A percentile compares a stretch with the other conserved stretches of the same genome.
phyloP scores from a whole-genome alignment of 805 yeast genomes.

The Yarrowia sp. region DNA sequence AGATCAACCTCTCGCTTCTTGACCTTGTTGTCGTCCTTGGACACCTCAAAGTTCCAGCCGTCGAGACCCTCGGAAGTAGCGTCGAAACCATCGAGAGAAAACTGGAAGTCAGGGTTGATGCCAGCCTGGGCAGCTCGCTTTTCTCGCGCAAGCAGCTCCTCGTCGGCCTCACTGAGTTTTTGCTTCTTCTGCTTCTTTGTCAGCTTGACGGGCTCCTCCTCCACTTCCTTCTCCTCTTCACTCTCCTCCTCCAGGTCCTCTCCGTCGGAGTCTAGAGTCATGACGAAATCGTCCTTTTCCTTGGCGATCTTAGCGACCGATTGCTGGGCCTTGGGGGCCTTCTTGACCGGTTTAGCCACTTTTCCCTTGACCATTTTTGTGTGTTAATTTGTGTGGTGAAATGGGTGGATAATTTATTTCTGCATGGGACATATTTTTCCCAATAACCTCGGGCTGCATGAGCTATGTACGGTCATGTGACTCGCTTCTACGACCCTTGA shows the following conservation, averaged over 20 bases:
- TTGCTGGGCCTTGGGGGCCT: slow-evolving; percentile 5
- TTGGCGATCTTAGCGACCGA: slow-evolving; percentile 16
- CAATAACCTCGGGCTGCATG: slow-evolving; percentile 9
- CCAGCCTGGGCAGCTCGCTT: slow-evolving; percentile 29
- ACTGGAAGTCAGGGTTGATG: slow-evolving; percentile 70
- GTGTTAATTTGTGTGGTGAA: neutral
- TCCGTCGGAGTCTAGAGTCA: slow-evolving; percentile 80
- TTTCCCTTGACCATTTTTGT: slow-evolving; percentile 13
- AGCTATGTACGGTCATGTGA: neutral
- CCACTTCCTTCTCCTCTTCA: slow-evolving; percentile 33
- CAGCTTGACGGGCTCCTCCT: slow-evolving; percentile 27
- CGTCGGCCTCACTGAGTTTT: slow-evolving; percentile 39
- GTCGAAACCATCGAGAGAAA: slow-evolving; percentile 52
- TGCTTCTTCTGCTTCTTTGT: slow-evolving; percentile 33
- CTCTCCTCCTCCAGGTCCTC: slow-evolving; percentile 54
- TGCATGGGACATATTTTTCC: slow-evolving; percentile 21
- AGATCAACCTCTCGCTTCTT: slow-evolving; percentile 67
- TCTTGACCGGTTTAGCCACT: slow-evolving; percentile 7
- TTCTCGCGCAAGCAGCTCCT: slow-evolving; percentile 40
- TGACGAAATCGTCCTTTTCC: slow-evolving; percentile 54
- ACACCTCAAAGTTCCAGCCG: slow-evolving; percentile 83
- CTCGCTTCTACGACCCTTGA: too few relatives aligned
- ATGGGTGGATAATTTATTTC: slow-evolving; percentile 17
- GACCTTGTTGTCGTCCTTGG: slow-evolving; percentile 43
- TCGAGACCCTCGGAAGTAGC: slow-evolving; percentile 45